phyloP scores from a whole-genome alignment of 306 rosid genomes.

The Cyamopsis tetragonoloba region DNA sequence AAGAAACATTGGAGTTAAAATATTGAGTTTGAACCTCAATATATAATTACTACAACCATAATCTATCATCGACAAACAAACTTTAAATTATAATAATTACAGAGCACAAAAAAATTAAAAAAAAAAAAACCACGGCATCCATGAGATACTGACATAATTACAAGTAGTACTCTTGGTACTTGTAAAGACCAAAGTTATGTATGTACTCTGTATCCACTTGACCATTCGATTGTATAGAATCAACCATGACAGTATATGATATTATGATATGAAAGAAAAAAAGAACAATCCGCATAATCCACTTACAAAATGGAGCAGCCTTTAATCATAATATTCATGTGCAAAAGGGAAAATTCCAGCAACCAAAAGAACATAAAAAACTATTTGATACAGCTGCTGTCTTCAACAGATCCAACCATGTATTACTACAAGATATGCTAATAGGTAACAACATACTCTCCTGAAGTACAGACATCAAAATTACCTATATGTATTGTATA shows the following conservation, averaged over 20 bases:
- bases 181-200: not conserved
- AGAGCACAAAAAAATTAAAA: not conserved
- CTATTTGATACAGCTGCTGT: not conserved
- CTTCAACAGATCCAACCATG: not conserved
- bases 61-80: not conserved
- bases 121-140: not conserved
- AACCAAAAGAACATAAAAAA: constrained; percentile 14
- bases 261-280: no score
- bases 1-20: not conserved
- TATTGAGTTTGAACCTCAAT: not conserved
- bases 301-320: not conserved
- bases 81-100: not conserved
- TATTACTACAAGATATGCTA: not conserved
- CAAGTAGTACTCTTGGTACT: not conserved
- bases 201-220: not conserved
- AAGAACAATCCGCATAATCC: constrained; percentile 2
- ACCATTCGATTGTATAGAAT: constrained; percentile 1
- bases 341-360: not conserved
- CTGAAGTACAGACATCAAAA: not conserved
- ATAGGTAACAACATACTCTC: not conserved
- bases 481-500: not conserved
- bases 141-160: constrained; percentile 8
- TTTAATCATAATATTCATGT: not conserved
- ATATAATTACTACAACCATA: not conserved
- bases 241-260: not conserved